phyloP scores from a whole-genome alignment of 768 basidiomycete genomes.

The Phlebiopsis flavidoalba region DNA sequence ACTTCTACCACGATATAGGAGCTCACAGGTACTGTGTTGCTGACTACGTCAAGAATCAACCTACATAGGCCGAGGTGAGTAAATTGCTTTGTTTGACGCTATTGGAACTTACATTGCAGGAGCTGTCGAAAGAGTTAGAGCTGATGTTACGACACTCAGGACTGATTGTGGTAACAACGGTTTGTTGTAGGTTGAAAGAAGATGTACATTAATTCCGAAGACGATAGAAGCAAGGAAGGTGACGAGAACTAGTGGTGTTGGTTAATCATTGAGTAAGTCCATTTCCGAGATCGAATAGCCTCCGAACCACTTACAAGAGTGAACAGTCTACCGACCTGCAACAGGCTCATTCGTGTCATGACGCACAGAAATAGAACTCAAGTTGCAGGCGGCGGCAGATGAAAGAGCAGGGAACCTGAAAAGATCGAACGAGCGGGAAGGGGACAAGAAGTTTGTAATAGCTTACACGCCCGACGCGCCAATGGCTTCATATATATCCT shows the following conservation, averaged over 20 bases:
- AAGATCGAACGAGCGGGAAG: not conserved
- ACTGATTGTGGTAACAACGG: not conserved
- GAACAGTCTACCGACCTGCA: conserved; percentile 5
- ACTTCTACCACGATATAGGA: not conserved
- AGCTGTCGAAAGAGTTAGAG: conserved; percentile 13
- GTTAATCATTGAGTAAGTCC: not conserved
- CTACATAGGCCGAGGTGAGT: not conserved
- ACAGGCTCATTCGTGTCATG: conserved; percentile 4
- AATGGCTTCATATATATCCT: not conserved
- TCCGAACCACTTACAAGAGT: not conserved
- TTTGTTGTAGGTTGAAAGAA: not conserved
- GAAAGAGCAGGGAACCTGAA: not conserved
- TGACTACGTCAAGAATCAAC: not conserved
- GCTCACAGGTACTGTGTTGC: not conserved
- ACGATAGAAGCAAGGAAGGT: not conserved
- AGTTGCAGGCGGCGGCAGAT: not conserved
- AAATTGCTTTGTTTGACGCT: not conserved
- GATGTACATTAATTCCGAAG: not conserved
- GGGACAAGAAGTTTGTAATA: not conserved
- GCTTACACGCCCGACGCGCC: not conserved
- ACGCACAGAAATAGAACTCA: not conserved
- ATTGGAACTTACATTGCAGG: conserved; percentile 12
- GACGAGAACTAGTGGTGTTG: not conserved
- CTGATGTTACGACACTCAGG: conserved; percentile 15
- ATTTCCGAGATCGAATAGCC: not conserved